Evolutionary conservation across 768 basidiomycete species (phyloP).

Genomic region (Pleurotus eryngii): DNA sequence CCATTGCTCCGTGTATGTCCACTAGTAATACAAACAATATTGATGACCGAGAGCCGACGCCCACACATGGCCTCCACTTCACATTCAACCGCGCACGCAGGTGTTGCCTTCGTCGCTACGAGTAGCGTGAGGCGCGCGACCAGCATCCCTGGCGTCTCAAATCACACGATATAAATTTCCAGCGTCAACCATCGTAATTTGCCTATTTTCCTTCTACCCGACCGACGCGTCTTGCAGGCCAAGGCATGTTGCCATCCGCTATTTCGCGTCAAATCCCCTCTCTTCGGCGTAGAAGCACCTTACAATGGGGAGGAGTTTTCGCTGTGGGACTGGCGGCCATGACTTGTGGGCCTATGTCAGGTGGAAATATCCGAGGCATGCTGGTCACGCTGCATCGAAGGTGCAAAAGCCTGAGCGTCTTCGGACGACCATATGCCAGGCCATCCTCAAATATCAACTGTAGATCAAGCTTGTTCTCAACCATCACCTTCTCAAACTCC

Average conservation of each 20-base stretch:
- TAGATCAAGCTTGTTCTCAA: slow-evolving; percentile 28
- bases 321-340: slow-evolving; percentile 38
- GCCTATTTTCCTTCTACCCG: background rate
- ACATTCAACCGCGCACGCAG: too few relatives aligned
- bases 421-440: slow-evolving; percentile 16
- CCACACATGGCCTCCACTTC: too few relatives aligned
- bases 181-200: background rate
- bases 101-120: too few relatives aligned
- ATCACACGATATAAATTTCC: background rate
- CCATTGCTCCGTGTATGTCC: too few relatives aligned
- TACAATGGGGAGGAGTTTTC: slow-evolving; percentile 38
- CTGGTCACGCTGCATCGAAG: slow-evolving; percentile 13
- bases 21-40: too few relatives aligned
- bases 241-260: background rate
- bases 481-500: slow-evolving; percentile 18
- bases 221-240: slow-evolving; percentile 5
- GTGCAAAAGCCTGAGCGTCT: slow-evolving; percentile 8
- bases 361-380: slow-evolving; percentile 38
- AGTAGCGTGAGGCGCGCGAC: too few relatives aligned
- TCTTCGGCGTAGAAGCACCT: slow-evolving; percentile 18
- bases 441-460: slow-evolving; percentile 18
- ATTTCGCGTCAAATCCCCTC: slow-evolving; percentile 1
- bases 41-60: too few relatives aligned
- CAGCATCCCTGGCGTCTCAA: too few relatives aligned
- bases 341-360: slow-evolving; percentile 35